A percentile compares a stretch with the other conserved stretches of the same genome.
Conservation (phyloP, 73 alveolate genomes). For the Breviolum minutum region DNA sequence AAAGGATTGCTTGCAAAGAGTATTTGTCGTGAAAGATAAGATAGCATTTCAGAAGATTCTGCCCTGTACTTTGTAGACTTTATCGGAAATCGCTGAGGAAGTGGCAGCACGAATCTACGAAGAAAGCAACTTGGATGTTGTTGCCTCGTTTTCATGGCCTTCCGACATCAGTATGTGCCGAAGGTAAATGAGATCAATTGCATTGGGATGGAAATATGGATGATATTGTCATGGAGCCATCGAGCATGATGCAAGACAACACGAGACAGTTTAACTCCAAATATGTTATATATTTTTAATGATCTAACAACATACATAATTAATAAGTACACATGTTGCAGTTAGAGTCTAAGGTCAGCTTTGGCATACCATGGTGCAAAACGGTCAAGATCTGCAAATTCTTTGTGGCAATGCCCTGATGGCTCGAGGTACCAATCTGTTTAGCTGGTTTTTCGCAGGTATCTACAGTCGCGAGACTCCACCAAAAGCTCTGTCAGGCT, state of each 20-base stretch:
- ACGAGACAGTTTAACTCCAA: too few relatives aligned
- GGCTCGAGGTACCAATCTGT: not conserved
- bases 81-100: not conserved
- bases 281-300: not conserved
- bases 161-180: too few relatives aligned
- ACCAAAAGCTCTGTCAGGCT: not conserved
- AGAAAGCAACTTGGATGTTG: not conserved
- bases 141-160: too few relatives aligned
- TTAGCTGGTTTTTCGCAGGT: not conserved
- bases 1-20: too few relatives aligned
- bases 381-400: conserved; percentile 38
- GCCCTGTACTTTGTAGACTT: too few relatives aligned
- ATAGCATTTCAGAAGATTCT: too few relatives aligned
- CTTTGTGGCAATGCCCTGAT: not conserved
- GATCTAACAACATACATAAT: too few relatives aligned
- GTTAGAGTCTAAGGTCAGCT: conserved; percentile 35
- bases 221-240: too few relatives aligned
- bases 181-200: too few relatives aligned
- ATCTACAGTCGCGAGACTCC: not conserved
- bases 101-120: conserved; percentile 6
- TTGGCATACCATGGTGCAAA: conserved; percentile 36
- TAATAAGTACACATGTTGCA: not conserved
- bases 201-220: too few relatives aligned
- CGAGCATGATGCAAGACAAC: too few relatives aligned
- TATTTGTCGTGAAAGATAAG: too few relatives aligned